Base-by-base conservation (phyloP, 129 eudicot species). In the Dittrichia graveolens region DNA sequence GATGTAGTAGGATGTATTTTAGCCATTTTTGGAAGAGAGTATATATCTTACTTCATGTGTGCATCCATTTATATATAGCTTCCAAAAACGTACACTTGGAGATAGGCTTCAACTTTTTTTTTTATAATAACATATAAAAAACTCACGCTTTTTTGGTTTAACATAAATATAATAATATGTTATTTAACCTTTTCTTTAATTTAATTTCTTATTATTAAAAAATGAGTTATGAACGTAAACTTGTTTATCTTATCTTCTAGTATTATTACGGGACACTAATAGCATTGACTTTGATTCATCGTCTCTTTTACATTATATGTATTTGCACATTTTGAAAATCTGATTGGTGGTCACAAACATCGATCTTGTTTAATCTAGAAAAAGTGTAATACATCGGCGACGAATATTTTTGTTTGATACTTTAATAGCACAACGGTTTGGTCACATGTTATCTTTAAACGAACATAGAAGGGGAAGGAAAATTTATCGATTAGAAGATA, bases 1-100 rank as follows among this genome's bases (percentile, higher is more conserved):
- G 84, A 39, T 16, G 45, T 58, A 12, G 71, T 65, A 18, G 88
- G 87, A 67, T 78, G 77, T 19, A 86, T 76, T 69, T 78, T 82
- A 10, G 88, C 87, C 87, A 87, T 86, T 65, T 74, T 66, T 54
- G 19, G 59, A 60, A 50, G 34, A 39, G 39, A 44, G 41, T 56
- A 6, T 61, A 44, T 52, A 67, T 24, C 31, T 11, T 78, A 43
- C 15, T 71, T 61, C 63, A 78, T 54, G 63, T 69, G 8, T 50
- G 46, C 65, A 38, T 60, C 58, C 45, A 56, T 75, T 48, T 73
- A 45, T 45, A 75, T 57, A 76, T 57, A 39, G 37, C 60, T 56
- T 56, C 48, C 74, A 15, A 57, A 65, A 73, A 24, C 31, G 31
- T 24, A 3, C 58, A 16, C 41, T 56, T 53, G 7, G 78, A 12